These are phyloP conservation scores for Colletotrichum musae DNA, from an alignment of 2,329 filamentous ascomycete species.

Conservation along the genomic window DNA sequence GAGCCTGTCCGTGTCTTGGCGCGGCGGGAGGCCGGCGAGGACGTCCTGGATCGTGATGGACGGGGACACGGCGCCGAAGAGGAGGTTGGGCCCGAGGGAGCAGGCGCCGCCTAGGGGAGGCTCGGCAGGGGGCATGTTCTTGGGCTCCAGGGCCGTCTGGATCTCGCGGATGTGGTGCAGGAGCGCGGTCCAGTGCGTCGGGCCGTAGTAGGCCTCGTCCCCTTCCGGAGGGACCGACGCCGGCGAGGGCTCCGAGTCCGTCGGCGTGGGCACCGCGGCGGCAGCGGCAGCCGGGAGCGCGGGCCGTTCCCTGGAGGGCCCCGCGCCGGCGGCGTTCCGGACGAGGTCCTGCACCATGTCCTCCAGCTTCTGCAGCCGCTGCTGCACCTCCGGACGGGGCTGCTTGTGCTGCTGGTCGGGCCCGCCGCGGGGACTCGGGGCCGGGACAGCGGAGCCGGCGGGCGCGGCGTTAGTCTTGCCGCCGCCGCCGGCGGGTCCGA, in stretches of 20 bases:
- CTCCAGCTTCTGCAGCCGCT: constrained; percentile 57
- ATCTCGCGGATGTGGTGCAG: constrained; percentile 60
- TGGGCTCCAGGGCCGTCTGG: constrained; percentile 51
- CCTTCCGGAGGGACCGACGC: constrained; percentile 10
- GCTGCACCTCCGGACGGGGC: constrained; percentile 54
- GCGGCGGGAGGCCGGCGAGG: constrained; percentile 52
- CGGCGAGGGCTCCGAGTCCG: constrained; percentile 23
- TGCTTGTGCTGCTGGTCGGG: constrained; percentile 7
- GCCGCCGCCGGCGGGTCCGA: constrained; percentile 42
- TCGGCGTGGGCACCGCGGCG: constrained; percentile 20
- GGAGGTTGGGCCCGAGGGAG: constrained; percentile 50
- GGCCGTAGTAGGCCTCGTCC: constrained; percentile 50
- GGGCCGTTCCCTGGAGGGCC: not conserved
- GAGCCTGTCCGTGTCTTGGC: constrained; percentile 53
- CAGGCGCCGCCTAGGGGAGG: constrained; percentile 37
- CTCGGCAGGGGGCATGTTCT: constrained; percentile 2
- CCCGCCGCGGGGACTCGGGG: not conserved
- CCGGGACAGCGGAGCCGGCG: constrained; percentile 17
- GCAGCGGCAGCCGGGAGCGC: not conserved
- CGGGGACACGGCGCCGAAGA: constrained; percentile 48
- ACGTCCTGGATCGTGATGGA: constrained; percentile 50
- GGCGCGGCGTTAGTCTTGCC: constrained; percentile 39
- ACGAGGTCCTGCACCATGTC: constrained; percentile 57
- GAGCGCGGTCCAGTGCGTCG: constrained; percentile 58
- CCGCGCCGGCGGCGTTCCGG: not conserved